These are phyloP conservation scores for Colletotrichum cordylinicola DNA, from an alignment of 2,329 filamentous ascomycete species.

Conservation along the genomic window DNA sequence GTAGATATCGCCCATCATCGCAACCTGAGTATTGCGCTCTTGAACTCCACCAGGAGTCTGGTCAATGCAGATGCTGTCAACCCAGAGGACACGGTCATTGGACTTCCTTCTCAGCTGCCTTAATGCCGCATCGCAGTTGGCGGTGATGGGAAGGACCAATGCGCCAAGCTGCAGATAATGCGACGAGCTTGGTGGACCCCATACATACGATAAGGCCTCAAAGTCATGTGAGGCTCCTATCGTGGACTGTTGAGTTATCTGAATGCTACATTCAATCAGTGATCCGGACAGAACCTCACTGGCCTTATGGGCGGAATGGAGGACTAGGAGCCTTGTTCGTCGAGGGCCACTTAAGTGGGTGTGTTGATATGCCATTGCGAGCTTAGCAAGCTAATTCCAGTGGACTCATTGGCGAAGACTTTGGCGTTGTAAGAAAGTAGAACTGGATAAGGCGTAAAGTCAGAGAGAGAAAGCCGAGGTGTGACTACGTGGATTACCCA, in stretches of 20 bases:
- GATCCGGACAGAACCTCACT: neutral
- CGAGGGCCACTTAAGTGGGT: neutral
- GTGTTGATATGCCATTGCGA: neutral
- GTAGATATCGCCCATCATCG: neutral
- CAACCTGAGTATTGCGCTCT: neutral
- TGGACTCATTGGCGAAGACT: rapidly evolving
- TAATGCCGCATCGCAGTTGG: neutral
- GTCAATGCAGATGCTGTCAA: neutral
- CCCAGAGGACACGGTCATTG: neutral
- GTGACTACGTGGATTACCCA: too few species aligned
- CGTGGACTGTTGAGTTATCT: neutral
- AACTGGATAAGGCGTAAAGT: rapidly evolving
- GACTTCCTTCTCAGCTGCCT: neutral
- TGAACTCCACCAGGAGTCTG: neutral
- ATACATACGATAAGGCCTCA: neutral
- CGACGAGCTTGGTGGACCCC: neutral
- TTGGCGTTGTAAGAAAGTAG: rapidly evolving
- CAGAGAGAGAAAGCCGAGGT: neutral
- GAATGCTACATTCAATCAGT: neutral
- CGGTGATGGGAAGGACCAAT: neutral
- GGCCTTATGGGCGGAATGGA: neutral
- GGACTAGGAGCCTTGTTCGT: neutral
- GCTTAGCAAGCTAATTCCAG: rapidly evolving
- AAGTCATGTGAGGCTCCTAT: neutral
- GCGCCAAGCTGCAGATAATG: neutral